Conservation (phyloP, 345 rosid genomes). For the Ailanthus altissimus region DNA sequence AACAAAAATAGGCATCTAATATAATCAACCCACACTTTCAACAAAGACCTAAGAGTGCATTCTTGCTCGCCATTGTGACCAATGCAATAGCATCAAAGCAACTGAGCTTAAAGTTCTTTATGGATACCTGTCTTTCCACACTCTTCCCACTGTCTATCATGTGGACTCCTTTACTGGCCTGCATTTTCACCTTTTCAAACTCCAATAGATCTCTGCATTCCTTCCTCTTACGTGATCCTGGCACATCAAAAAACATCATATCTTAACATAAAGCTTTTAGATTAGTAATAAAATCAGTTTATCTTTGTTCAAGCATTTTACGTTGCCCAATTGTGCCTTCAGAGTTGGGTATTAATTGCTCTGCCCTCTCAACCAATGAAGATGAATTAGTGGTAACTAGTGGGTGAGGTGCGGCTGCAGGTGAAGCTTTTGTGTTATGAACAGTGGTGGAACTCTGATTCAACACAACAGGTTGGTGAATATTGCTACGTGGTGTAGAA, state of each 20-base stretch:
- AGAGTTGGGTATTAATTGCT: constrained; percentile 21
- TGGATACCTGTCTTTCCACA: constrained; percentile 45
- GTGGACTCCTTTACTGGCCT: constrained; percentile 26
- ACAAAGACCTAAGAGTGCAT: neutral
- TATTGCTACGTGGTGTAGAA: constrained; percentile 25
- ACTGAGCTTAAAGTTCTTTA: constrained; percentile 19
- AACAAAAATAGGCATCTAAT: neutral
- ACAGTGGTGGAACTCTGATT: constrained; percentile 28
- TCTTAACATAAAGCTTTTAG: constrained; percentile 2
- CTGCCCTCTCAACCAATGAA: constrained; percentile 11
- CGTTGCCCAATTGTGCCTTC: constrained; percentile 36
- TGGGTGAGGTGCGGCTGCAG: constrained; percentile 32
- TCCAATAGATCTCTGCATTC: constrained; percentile 37
- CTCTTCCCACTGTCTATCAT: constrained; percentile 23
- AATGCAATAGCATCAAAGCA: neutral
- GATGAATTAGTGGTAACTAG: constrained; percentile 16
- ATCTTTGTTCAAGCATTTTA: constrained; percentile 25
- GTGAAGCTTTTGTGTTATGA: constrained; percentile 27
- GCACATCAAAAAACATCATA: constrained; percentile 27
- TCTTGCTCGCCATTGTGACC: neutral
- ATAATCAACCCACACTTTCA: neutral
- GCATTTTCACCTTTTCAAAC: constrained; percentile 38
- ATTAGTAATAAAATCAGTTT: constrained; percentile 7
- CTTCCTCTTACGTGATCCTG: constrained; percentile 67
- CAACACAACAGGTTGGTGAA: constrained; percentile 31